Evolutionary conservation across 2,329 filamentous ascomycete genomes (phyloP), one percentile per base, ranked within the genome.

Genomic region (Beauveria sp.): DNA sequence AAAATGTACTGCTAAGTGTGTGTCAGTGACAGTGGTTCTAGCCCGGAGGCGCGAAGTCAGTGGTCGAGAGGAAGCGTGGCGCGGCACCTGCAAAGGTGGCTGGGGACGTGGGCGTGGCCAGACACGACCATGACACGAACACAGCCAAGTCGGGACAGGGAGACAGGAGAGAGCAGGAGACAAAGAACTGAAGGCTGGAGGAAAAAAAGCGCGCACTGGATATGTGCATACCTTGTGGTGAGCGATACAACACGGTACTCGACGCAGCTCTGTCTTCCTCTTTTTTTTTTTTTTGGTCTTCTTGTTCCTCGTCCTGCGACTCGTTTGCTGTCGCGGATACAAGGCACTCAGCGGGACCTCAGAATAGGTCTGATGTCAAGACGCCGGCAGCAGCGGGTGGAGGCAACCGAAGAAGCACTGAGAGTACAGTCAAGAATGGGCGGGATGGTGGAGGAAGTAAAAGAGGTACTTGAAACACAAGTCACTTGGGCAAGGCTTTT

Each of bases 381-480:
- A 14, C 12, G 45, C 45, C 22, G 24, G 45, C 45, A 48, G 22
- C 16, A 28, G 34, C 26, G 38, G 52, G 38, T 40, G 38, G 3
- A 16, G 34, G 38, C 38, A n/a, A 22, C 26, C 22, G 20, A 24
- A 40, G n/a, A 52, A 18, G 50, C n/a, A 52, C 50, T 22, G 50
- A 59, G 48, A 64, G 52, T 43, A 55, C 52, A 45, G 52, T 48
- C 22, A 22, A 28, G 18, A 6, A 48, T 20, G 54, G 54, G 28
- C 7, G 22, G 22, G 69, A 68, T 63, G 66, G 64, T 64, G 65
- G 65, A 65, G 68, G 67, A 34, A 66, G 60, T 31, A 55, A 50
- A 71, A 34, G 54, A 57, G 53, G 75, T 77, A 78, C 76, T 69
- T 77, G 67, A 63, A 68, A 67, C 67, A 66, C 70, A 78, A 75